Evolutionary conservation across 2,329 filamentous ascomycete species (phyloP).

Genomic region (Rachicladosporium sp.): DNA sequence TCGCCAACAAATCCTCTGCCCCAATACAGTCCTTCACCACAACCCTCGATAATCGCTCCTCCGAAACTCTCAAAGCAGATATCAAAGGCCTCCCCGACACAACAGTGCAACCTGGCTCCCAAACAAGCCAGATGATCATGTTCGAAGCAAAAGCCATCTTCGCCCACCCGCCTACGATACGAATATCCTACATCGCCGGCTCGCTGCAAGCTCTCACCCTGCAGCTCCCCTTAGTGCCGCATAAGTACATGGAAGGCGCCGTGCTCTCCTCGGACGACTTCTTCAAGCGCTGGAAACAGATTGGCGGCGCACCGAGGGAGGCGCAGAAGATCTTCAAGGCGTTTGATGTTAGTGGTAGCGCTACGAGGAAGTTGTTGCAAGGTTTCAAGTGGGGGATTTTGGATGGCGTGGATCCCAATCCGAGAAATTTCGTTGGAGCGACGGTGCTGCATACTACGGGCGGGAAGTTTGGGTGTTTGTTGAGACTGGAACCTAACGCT

Average conservation of each 20-base stretch:
- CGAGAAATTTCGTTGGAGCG: conserved; percentile 85
- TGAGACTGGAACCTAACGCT: conserved; percentile 92
- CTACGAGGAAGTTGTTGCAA: conserved; percentile 60
- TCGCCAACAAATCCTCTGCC: conserved; percentile 83
- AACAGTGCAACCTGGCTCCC: conserved; percentile 57
- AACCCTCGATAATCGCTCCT: conserved; percentile 71
- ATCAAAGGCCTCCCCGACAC: conserved; percentile 81
- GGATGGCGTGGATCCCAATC: conserved; percentile 77
- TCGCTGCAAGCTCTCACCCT: conserved; percentile 85
- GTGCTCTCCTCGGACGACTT: conserved; percentile 83
- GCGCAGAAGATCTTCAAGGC: conserved; percentile 71
- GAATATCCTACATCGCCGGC: conserved; percentile 87
- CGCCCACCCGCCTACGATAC: conserved; percentile 76
- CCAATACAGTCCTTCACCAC: conserved; percentile 87
- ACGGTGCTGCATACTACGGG: conserved; percentile 74
- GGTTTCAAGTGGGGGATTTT: conserved; percentile 86
- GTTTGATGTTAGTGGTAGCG: conserved; percentile 55
- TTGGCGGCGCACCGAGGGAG: conserved; percentile 77
- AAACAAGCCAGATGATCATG: conserved; percentile 89
- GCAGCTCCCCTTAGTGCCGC: conserved; percentile 74
- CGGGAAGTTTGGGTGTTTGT: conserved; percentile 86
- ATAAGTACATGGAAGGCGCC: conserved; percentile 95
- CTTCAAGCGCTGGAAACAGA: conserved; percentile 99
- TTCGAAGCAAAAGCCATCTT: conserved; percentile 80
- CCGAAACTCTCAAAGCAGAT: conserved; percentile 67